These are phyloP conservation scores for Alternaria angustiovoidea DNA, from an alignment of 2,329 filamentous ascomycete species.

Conservation along the genomic window DNA sequence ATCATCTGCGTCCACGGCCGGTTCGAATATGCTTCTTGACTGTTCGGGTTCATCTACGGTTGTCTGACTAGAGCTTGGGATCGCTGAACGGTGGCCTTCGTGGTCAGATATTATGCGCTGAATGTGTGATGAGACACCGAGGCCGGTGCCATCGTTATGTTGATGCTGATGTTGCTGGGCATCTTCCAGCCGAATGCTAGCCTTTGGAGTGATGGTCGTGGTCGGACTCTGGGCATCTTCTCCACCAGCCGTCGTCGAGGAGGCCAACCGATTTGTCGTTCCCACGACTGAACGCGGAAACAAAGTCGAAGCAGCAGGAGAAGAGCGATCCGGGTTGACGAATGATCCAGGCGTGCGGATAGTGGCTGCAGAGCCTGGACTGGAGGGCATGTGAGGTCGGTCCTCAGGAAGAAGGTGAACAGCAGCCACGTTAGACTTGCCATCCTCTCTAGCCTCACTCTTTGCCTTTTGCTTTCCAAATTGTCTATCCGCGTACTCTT, in stretches of 20 bases:
- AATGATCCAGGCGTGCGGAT: conserved; percentile 25
- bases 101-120: neutral
- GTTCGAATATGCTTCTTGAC: conserved; percentile 16
- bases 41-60: conserved; percentile 50
- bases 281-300: conserved; percentile 7
- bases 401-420: conserved; percentile 18
- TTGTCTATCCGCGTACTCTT: conserved; percentile 46
- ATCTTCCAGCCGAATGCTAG: neutral
- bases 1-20: conserved; percentile 19
- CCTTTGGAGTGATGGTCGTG: conserved; percentile 18
- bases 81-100: conserved; percentile 14
- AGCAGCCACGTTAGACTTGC: conserved; percentile 8
- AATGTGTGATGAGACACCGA: neutral
- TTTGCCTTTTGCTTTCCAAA: conserved; percentile 34
- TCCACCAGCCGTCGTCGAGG: neutral
- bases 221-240: neutral
- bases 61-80: conserved; percentile 55
- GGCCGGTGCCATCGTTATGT: neutral
- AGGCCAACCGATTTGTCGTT: neutral
- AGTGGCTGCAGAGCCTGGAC: conserved; percentile 28
- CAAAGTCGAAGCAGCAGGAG: conserved; percentile 24
- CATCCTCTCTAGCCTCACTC: conserved; percentile 18
- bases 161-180: neutral
- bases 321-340: conserved; percentile 23
- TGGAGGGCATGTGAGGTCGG: conserved; percentile 30